Conservation (phyloP, 2,329 filamentous ascomycete species). For the Xylaria sp. region DNA sequence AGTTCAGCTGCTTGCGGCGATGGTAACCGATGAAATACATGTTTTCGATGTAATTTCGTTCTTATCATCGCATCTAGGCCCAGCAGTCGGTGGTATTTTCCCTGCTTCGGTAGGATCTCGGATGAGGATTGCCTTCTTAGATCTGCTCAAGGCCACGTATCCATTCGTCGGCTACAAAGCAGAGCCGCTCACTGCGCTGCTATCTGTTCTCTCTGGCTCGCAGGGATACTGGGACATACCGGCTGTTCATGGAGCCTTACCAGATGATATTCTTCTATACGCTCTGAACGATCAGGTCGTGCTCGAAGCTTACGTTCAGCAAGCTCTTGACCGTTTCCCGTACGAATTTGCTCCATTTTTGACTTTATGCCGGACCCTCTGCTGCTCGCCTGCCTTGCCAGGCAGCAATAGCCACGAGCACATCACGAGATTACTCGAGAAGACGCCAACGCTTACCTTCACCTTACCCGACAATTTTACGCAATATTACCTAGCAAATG, state of each 20-base stretch:
- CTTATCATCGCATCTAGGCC: conserved; percentile 61
- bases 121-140: conserved; percentile 72
- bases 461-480: conserved; percentile 76
- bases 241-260: conserved; percentile 51
- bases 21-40: conserved; percentile 60
- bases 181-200: conserved; percentile 73
- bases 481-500: conserved; percentile 79
- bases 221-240: conserved; percentile 65
- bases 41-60: conserved; percentile 65
- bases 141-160: conserved; percentile 74
- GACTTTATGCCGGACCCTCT: conserved; percentile 73
- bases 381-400: conserved; percentile 56
- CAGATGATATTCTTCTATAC: conserved; percentile 51
- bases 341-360: conserved; percentile 86
- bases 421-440: conserved; percentile 72
- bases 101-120: conserved; percentile 68
- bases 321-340: conserved; percentile 81
- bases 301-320: conserved; percentile 69
- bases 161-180: conserved; percentile 76
- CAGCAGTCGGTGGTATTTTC: conserved; percentile 59
- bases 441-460: conserved; percentile 80
- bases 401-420: conserved; percentile 53
- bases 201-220: conserved; percentile 70
- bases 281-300: conserved; percentile 67
- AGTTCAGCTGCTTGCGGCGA: conserved; percentile 61